Evolutionary conservation across 2,329 filamentous ascomycete species (phyloP), one percentile per base, ranked within the genome.

Genomic region (Emydomyces testavorans): DNA sequence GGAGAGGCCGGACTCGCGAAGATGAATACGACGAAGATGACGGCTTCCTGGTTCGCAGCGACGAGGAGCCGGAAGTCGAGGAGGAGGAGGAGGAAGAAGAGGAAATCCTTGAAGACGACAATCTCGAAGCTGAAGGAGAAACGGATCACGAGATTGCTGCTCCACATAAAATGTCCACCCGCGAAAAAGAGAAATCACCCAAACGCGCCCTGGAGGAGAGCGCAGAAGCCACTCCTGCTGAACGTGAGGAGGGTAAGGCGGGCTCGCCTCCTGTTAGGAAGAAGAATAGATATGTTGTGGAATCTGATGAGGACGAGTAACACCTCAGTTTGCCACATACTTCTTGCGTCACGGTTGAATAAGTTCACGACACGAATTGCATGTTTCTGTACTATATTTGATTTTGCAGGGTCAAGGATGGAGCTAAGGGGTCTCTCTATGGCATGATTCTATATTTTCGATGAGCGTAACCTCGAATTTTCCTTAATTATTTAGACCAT

Each of bases 1-100:
- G 67, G 21, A 63, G 69, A 35, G 62, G 65, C 3, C 64, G 68
- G 20, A 70, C 63, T 66, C 82, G 83, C 62, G 79, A 88, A 63
- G 83, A 93, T 65, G 82, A 89, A 58, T 89, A 89, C 58, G 85
- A 90, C 60, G 82, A 84, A 58, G 82, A 85, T 40, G 85, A 89
- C 59, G 84, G 83, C 46, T 90, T 90, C 65, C 79, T 90, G 45
- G 71, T 71, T 20, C 64, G 63, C 13, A 71, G 68, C 39, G 71
- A 73, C 42, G 71, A 73, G 56, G 71, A 73, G 39, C 59, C 63
- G 1, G 71, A 73, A 50, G 58, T 71, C 26, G 67, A 63, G 13
- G 70, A 65, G 6, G 65, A 65, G 20, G 68, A 68, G 18, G 67
- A 66, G 3, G 70, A 62, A 7, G 61, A 70, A 10, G 63, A 62